phyloP scores from a whole-genome alignment of 768 basidiomycete genomes.

The Mycena olivaceomarginata region DNA sequence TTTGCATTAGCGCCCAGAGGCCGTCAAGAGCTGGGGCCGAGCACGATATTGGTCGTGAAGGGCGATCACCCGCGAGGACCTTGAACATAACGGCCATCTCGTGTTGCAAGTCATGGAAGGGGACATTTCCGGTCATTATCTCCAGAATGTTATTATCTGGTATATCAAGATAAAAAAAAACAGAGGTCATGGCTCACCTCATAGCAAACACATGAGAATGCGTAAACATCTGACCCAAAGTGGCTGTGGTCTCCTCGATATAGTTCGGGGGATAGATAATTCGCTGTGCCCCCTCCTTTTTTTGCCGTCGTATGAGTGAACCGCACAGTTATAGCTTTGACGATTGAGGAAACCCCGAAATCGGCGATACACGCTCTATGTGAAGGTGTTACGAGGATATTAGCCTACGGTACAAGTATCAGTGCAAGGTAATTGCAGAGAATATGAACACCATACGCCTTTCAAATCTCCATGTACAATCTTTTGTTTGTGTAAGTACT shows the following conservation, averaged over 20 bases:
- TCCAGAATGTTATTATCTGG: too few species aligned
- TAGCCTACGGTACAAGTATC: background rate
- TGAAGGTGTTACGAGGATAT: background rate
- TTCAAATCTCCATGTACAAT: background rate
- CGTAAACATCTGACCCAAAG: too few species aligned
- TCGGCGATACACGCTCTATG: too few species aligned
- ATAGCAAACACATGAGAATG: background rate
- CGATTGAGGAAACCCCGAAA: background rate
- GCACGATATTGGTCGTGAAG: background rate
- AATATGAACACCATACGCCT: background rate
- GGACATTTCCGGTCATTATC: background rate
- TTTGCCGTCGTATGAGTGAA: background rate
- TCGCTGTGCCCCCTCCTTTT: background rate
- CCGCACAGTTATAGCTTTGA: background rate
- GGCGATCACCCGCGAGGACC: background rate
- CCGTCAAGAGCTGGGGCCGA: background rate
- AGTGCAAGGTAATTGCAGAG: background rate
- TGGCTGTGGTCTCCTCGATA: too few species aligned
- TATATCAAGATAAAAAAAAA: too few species aligned
- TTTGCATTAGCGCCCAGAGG: slow-evolving; percentile 16
- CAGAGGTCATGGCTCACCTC: background rate
- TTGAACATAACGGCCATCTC: slow-evolving; percentile 8
- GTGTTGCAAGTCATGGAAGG: background rate
- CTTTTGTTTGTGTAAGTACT: background rate
- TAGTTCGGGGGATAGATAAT: too few species aligned